Base-by-base conservation (phyloP, 75 land plant species). In the Picea sitchensis region DNA sequence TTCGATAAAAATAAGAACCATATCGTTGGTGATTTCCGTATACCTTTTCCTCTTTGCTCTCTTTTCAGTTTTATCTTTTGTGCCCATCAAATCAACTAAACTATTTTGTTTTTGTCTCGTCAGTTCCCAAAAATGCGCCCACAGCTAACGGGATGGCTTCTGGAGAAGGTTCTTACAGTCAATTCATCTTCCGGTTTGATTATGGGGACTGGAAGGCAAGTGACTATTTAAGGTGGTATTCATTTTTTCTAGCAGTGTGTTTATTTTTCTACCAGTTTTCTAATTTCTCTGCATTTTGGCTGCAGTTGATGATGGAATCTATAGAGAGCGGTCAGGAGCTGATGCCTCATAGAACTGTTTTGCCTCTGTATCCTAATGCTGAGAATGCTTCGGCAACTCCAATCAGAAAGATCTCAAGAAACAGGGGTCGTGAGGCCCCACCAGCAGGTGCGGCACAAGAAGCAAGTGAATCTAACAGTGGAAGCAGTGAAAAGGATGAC, bases 51-150 rank as follows among this genome's bases (percentile, higher is more conserved):
- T 59, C 77, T 30, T 17, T 11, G 9, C 76, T 30, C 60, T 59
- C 5, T 20, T 38, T n/a, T 47, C 14, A 54, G 73, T 61, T 5
- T 30, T 64, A 34, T 54, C 18, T 61, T 30, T 57, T 36, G 26
- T 57, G 36, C 32, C 2, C 17, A 13, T 58, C 21, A 5, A 41
- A 41, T 44, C 17, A 7, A n/a, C 56, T 75, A 31, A 58, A 1
- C 9, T 72, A 15, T 23, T 57, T n/a, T 75, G 59, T 75, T 73
- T 44, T 41, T 44, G 14, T 77, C 61, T 73, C 11, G 81, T 65
- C 92, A 95, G 98, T 80, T 54, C 94, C 94, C 38, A 86, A 65
- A 72, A 92, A 95, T 84, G 98, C 96, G 65, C 96, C 98, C 20
- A 81, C 79, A 77, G 87, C 89, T 2, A 57, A 20, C 61, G 81